Conservation (phyloP, 768 basidiomycete species). For the Amanita phalloides region DNA sequence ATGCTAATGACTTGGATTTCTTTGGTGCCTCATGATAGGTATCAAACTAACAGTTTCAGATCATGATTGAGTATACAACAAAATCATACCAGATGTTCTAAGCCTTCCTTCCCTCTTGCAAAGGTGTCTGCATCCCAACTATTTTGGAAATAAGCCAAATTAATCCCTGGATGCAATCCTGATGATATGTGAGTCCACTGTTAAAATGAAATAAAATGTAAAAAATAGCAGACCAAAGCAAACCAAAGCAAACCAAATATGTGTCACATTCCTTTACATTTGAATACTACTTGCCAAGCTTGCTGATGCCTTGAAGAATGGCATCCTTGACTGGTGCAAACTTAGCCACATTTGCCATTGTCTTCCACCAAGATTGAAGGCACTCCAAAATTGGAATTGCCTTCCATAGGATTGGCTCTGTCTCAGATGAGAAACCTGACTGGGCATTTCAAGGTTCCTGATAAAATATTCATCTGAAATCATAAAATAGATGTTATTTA, state of each 20-base stretch:
- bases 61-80: not conserved
- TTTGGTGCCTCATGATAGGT: constrained; percentile 6
- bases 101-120: constrained; percentile 3
- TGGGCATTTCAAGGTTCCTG: constrained; percentile 16
- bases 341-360: constrained; percentile 9
- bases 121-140: constrained; percentile 10
- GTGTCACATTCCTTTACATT: constrained; percentile 12
- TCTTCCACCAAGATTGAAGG: constrained; percentile 12
- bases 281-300: constrained; percentile 17
- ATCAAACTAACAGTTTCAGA: constrained; percentile 10
- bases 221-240: constrained; percentile 12
- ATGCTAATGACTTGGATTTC: not conserved
- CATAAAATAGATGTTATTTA: constrained; percentile 1
- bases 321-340: constrained; percentile 10
- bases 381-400: constrained; percentile 17
- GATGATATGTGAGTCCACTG: not conserved
- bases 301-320: constrained; percentile 14
- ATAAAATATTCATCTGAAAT: not conserved
- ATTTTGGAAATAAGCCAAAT: constrained; percentile 10
- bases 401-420: constrained; percentile 13
- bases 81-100: constrained; percentile 12
- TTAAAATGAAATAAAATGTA: not conserved
- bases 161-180: constrained; percentile 14
- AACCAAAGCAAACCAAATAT: constrained; percentile 17
- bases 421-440: constrained; percentile 14